Evolutionary conservation across 306 rosid genomes (phyloP).

Genomic region (Vicia sativa): DNA sequence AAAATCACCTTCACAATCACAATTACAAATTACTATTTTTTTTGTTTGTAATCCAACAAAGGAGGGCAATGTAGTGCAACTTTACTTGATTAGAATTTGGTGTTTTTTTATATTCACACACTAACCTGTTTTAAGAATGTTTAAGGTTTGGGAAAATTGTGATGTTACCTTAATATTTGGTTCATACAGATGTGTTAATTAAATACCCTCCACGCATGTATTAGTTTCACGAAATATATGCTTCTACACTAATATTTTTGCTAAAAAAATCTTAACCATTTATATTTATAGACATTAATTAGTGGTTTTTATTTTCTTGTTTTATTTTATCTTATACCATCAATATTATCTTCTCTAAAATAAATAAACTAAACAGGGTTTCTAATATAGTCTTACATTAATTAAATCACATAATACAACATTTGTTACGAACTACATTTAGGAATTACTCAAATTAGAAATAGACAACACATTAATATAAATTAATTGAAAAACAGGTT

Average conservation of each 20-base stretch:
- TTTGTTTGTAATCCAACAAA: slow-evolving; percentile 17
- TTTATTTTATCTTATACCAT: slow-evolving; percentile 1
- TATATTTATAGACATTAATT: slow-evolving; percentile 14
- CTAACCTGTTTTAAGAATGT: slow-evolving; percentile 2
- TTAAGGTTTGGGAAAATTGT: background rate
- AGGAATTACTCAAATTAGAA: slow-evolving; percentile 16
- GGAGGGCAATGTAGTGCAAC: slow-evolving; percentile 38
- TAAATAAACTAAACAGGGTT: background rate
- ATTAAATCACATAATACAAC: background rate
- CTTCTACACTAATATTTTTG: background rate
- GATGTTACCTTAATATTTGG: background rate
- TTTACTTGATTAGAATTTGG: background rate
- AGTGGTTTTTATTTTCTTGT: background rate
- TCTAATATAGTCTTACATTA: slow-evolving; percentile 6
- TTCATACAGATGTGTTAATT: slow-evolving; percentile 7
- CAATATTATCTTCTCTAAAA: slow-evolving; percentile 6
- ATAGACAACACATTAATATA: slow-evolving; percentile 19
- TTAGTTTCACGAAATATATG: slow-evolving; percentile 1
- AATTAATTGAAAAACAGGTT: slow-evolving; percentile 28
- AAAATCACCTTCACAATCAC: slow-evolving; percentile 7
- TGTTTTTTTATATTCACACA: slow-evolving; percentile 25
- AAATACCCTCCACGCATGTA: slow-evolving; percentile 19
- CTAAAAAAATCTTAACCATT: background rate
- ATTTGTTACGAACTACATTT: slow-evolving; percentile 33
- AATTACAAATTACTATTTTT: background rate